These are phyloP conservation scores for Gremmenia infestans DNA, from an alignment of 2,329 filamentous ascomycete genomes.

Conservation along the genomic window DNA sequence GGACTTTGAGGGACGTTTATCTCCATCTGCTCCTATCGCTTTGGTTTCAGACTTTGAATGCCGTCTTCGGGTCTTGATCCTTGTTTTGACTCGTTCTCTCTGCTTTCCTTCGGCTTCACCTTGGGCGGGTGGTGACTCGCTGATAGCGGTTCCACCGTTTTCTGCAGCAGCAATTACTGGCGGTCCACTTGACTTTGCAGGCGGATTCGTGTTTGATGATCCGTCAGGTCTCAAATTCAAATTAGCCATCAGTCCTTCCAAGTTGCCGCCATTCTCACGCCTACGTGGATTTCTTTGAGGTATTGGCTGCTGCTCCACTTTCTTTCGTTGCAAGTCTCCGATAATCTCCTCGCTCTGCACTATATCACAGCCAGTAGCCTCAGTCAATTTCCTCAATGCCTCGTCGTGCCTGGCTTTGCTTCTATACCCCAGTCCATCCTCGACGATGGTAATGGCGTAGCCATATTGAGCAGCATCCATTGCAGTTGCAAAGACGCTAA, in stretches of 20 bases:
- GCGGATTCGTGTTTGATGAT: constrained; percentile 3
- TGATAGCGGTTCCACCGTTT: constrained; percentile 12
- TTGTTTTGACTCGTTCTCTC: constrained; percentile 27
- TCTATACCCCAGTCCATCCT: constrained; percentile 84
- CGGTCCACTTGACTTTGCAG: constrained; percentile 9
- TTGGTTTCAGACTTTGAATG: constrained; percentile 17
- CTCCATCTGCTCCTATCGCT: constrained; percentile 3
- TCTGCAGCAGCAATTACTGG: constrained; percentile 15
- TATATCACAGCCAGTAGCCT: constrained; percentile 31
- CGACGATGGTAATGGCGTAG: constrained; percentile 77
- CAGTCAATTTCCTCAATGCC: constrained; percentile 25
- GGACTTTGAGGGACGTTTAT: background rate
- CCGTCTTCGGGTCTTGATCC: constrained; percentile 27
- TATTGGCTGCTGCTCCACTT: constrained; percentile 14
- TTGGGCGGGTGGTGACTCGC: constrained; percentile 8
- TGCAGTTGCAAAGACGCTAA: constrained; percentile 86
- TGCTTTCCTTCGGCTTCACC: constrained; percentile 15
- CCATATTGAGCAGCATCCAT: constrained; percentile 86
- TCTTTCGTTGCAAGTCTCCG: constrained; percentile 18
- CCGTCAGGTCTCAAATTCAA: constrained; percentile 22
- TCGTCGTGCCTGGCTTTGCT: constrained; percentile 58
- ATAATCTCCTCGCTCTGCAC: constrained; percentile 27
- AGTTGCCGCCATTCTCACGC: constrained; percentile 8
- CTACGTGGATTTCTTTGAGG: constrained; percentile 14
- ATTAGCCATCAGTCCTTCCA: constrained; percentile 28